These are phyloP conservation scores for Chloropicon primus DNA, from an alignment of 139 green algal species.

Conservation along the genomic window DNA sequence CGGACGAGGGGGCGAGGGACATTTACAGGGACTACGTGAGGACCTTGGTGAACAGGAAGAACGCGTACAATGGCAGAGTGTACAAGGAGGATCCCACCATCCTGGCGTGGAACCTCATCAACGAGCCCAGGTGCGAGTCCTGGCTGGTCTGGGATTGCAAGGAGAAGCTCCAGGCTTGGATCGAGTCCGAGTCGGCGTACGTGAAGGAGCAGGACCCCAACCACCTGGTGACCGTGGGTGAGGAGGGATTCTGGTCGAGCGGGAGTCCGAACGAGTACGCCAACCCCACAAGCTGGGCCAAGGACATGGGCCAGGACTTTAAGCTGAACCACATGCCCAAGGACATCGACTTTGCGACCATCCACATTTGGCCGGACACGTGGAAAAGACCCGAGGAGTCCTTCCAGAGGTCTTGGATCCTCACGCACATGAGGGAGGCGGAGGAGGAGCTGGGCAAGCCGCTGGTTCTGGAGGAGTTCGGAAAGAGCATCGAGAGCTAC, in stretches of 20 bases:
- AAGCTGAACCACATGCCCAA: constrained; percentile 31
- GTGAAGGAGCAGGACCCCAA: constrained; percentile 31
- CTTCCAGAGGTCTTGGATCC: constrained; percentile 31
- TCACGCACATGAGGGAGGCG: constrained; percentile 16
- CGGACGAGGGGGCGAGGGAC: constrained; percentile 7
- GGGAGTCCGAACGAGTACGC: not conserved
- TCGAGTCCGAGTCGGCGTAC: constrained; percentile 27
- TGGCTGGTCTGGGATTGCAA: constrained; percentile 5
- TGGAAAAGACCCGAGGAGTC: constrained; percentile 21
- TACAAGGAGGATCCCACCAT: constrained; percentile 57
- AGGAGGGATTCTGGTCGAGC: constrained; percentile 43
- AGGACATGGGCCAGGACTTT: constrained; percentile 56
- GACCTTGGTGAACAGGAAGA: constrained; percentile 24
- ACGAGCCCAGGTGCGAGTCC: constrained; percentile 48
- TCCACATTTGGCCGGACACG: constrained; percentile 59
- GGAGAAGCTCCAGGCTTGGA: constrained; percentile 16
- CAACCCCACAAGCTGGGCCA: constrained; percentile 31
- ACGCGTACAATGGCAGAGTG: constrained; percentile 33
- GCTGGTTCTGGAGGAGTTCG: constrained; percentile 39
- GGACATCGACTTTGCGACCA: constrained; percentile 53
- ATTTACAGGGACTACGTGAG: constrained; percentile 19
- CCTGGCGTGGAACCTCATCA: constrained; percentile 59
- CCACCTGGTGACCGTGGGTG: constrained; percentile 41
- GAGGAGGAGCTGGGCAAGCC: constrained; percentile 12
- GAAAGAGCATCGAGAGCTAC: constrained; percentile 26